A percentile compares a stretch with the other conserved stretches of the same genome.
Evolutionary conservation across 768 basidiomycete species (phyloP).

Genomic region (Mycena latifolia): DNA sequence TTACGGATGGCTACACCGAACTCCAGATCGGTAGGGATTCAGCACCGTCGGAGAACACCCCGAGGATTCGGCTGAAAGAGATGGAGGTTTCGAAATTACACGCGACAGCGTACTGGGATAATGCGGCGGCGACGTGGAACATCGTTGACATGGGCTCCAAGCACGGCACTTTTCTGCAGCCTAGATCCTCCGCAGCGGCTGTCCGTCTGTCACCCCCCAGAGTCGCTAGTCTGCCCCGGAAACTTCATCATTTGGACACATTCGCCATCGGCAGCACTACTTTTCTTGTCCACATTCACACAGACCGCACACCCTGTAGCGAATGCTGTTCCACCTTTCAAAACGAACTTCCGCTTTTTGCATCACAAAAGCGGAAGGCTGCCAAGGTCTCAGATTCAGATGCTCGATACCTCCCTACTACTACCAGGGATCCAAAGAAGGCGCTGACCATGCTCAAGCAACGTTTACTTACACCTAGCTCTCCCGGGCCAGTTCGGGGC

Average conservation of each 20-base stretch:
- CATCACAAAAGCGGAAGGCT: slow-evolving; percentile 40
- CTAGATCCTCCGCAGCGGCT: slow-evolving; percentile 43
- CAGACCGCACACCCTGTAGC: slow-evolving; percentile 68
- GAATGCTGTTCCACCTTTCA: slow-evolving; percentile 66
- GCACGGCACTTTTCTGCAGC: slow-evolving; percentile 80
- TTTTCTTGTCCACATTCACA: slow-evolving; percentile 79
- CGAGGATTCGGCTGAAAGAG: slow-evolving; percentile 83
- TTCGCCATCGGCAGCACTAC: slow-evolving; percentile 79
- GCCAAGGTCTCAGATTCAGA: slow-evolving; percentile 46
- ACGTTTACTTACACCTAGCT: slow-evolving; percentile 68
- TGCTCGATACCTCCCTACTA: slow-evolving; percentile 38
- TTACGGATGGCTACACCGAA: slow-evolving; percentile 65
- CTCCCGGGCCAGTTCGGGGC: slow-evolving; percentile 38
- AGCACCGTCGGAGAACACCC: slow-evolving; percentile 61
- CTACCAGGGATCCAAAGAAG: slow-evolving; percentile 66
- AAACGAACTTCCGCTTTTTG: slow-evolving; percentile 73
- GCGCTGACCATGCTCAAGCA: slow-evolving; percentile 76
- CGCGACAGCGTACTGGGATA: slow-evolving; percentile 81
- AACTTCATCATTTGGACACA: slow-evolving; percentile 72
- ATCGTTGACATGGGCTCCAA: slow-evolving; percentile 89
- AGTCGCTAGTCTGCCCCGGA: slow-evolving; percentile 75
- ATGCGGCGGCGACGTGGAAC: slow-evolving; percentile 65
- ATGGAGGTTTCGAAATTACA: slow-evolving; percentile 89
- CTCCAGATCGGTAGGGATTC: slow-evolving; percentile 83
- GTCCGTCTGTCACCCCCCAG: slow-evolving; percentile 73